Evolutionary conservation across 2,329 filamentous ascomycete genomes (phyloP).

Genomic region (Rutstroemia sp.): DNA sequence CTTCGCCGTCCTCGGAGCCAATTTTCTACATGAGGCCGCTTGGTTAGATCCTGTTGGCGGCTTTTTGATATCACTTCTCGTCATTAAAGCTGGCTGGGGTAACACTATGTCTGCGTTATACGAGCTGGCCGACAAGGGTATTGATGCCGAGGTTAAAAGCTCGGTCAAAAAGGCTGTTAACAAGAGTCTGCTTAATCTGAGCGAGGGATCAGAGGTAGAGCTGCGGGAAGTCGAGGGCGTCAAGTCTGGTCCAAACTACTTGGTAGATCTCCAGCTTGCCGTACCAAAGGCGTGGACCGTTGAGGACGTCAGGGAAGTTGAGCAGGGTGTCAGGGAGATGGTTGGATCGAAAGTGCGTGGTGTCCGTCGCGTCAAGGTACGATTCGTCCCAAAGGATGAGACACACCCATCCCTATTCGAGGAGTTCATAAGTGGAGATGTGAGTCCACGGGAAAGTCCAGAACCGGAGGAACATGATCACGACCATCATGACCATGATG

Average conservation of each 20-base stretch:
- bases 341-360: conserved; percentile 75
- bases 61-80: conserved; percentile 85
- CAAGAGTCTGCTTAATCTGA: conserved; percentile 48
- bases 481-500: conserved; percentile 38
- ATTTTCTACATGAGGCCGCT: conserved; percentile 73
- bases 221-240: conserved; percentile 77
- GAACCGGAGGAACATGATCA: conserved; percentile 51
- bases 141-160: conserved; percentile 75
- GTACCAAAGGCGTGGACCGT: conserved; percentile 74
- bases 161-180: conserved; percentile 61
- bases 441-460: conserved; percentile 48
- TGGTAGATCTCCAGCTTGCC: conserved; percentile 81
- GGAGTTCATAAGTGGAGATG: conserved; percentile 66
- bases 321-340: conserved; percentile 63
- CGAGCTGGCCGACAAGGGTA: conserved; percentile 83
- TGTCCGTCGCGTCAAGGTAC: conserved; percentile 73
- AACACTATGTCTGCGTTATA: conserved; percentile 78
- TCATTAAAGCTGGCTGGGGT: conserved; percentile 79
- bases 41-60: conserved; percentile 96
- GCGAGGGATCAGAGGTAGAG: conserved; percentile 52
- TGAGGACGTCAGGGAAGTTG: conserved; percentile 59
- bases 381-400: conserved; percentile 68
- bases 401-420: conserved; percentile 56
- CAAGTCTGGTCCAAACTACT: conserved; percentile 94
- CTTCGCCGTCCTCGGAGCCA: conserved; percentile 80